These are phyloP conservation scores for Galerina marginata DNA, from an alignment of 768 basidiomycete genomes.

Conservation along the genomic window DNA sequence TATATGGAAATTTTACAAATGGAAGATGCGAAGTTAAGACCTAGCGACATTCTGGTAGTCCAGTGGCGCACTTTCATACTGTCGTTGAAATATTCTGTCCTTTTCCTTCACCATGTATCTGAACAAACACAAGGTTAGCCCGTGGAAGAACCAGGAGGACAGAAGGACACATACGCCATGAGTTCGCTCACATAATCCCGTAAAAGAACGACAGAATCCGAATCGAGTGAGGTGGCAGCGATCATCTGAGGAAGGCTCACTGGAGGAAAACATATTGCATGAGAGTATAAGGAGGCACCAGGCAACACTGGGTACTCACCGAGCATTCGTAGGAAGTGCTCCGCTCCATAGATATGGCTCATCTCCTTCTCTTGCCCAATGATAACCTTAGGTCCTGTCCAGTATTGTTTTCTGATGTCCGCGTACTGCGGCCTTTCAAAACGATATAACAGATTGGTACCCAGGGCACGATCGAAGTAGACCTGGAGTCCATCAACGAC, in stretches of 20 bases:
- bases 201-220: conserved; percentile 81
- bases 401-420: conserved; percentile 71
- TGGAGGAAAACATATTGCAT: conserved; percentile 34
- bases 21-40: conserved; percentile 44
- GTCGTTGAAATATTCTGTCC: conserved; percentile 71
- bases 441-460: conserved; percentile 90
- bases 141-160: not conserved
- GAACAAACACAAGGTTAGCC: not conserved
- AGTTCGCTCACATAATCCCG: conserved; percentile 92
- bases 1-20: not conserved
- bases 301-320: conserved; percentile 55
- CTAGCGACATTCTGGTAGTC: conserved; percentile 85
- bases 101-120: conserved; percentile 85
- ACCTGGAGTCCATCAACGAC: conserved; percentile 84
- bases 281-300: not conserved
- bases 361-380: conserved; percentile 77
- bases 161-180: conserved; percentile 57
- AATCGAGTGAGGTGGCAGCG: conserved; percentile 86
- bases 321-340: conserved; percentile 90
- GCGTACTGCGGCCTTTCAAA: conserved; percentile 96
- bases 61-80: conserved; percentile 78
- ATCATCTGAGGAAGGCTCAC: conserved; percentile 94
- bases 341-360: conserved; percentile 92
- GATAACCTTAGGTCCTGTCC: conserved; percentile 73
- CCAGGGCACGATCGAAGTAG: conserved; percentile 93